A percentile compares a stretch with the other conserved stretches of the same genome.
These are phyloP conservation scores for Pseudogymnoascus sp. DNA, from an alignment of 2,329 filamentous ascomycete species.

Conservation along the genomic window DNA sequence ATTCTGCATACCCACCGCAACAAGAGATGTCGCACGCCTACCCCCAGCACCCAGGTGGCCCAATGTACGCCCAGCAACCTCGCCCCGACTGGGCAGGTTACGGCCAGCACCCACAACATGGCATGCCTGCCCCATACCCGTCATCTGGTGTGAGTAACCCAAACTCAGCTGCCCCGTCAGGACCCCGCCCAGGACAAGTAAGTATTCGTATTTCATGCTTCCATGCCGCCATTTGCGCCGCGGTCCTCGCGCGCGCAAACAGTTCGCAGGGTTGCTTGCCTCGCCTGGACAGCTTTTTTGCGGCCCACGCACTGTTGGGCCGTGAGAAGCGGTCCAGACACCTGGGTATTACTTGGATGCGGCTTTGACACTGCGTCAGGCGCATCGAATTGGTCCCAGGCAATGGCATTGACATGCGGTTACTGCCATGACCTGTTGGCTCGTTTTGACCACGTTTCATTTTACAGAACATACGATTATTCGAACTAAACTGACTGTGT, in stretches of 20 bases:
- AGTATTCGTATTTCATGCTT: conserved; percentile 27
- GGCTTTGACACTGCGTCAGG: not conserved
- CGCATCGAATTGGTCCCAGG: not conserved
- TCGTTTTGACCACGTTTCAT: conserved; percentile 9
- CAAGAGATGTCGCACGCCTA: conserved; percentile 83
- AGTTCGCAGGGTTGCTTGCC: not conserved
- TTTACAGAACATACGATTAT: conserved; percentile 12
- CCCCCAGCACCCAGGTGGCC: conserved; percentile 48
- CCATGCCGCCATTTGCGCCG: not conserved
- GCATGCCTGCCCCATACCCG: conserved; percentile 27
- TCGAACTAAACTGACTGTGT: conserved; percentile 21
- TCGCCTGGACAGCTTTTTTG: not conserved
- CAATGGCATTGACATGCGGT: conserved; percentile 2
- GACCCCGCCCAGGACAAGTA: conserved; percentile 54
- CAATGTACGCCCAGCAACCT: conserved; percentile 55
- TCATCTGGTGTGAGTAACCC: conserved; percentile 36
- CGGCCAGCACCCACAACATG: conserved; percentile 37
- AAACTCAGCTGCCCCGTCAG: conserved; percentile 42
- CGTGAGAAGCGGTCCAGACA: too few relatives aligned
- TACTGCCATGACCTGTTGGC: conserved; percentile 3
- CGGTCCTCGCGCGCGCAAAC: not conserved
- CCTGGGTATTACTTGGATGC: not conserved
- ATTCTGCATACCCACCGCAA: conserved; percentile 78
- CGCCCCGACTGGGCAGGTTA: conserved; percentile 71
- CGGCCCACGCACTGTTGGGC: not conserved